Conservation (phyloP, 805 yeast species). For the Osmozyma mogii region DNA sequence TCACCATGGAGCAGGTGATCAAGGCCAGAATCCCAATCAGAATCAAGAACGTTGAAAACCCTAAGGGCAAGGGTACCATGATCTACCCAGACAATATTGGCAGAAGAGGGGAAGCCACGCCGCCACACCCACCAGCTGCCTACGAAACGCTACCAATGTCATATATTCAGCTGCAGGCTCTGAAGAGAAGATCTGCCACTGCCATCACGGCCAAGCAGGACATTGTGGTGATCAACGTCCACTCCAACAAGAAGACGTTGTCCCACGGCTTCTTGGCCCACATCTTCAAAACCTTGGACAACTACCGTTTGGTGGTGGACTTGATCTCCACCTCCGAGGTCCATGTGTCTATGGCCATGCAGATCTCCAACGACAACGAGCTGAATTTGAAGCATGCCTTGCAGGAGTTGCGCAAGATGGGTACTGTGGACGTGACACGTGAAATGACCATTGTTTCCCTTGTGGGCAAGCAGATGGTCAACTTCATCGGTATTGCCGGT, state of each 20-base stretch:
- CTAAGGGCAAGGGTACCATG: slow-evolving; percentile 86
- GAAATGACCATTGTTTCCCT: slow-evolving; percentile 87
- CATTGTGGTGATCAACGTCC: slow-evolving; percentile 86
- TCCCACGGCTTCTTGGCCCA: slow-evolving; percentile 94
- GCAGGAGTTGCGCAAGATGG: slow-evolving; percentile 69
- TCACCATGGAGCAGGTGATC: slow-evolving; percentile 98
- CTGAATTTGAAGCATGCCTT: slow-evolving; percentile 62
- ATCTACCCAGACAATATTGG: slow-evolving; percentile 89
- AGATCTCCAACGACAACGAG: slow-evolving; percentile 61
- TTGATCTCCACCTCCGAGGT: slow-evolving; percentile 96
- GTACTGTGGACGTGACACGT: slow-evolving; percentile 82
- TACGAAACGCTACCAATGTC: slow-evolving; percentile 38
- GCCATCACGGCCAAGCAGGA: slow-evolving; percentile 94
- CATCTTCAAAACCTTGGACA: slow-evolving; percentile 80
- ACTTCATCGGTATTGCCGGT: slow-evolving; percentile 93
- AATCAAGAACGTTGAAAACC: slow-evolving; percentile 92
- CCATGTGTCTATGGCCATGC: slow-evolving; percentile 96
- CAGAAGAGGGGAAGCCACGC: slow-evolving; percentile 80
- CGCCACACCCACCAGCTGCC: slow-evolving; percentile 90
- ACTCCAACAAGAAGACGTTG: slow-evolving; percentile 85
- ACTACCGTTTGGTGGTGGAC: slow-evolving; percentile 81
- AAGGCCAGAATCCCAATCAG: slow-evolving; percentile 93
- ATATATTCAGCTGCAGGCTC: slow-evolving; percentile 29
- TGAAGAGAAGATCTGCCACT: slow-evolving; percentile 71
- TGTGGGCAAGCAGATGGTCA: slow-evolving; percentile 97